Evolutionary conservation across 805 yeast genomes (phyloP).

Genomic region (Wilhelminamyces savonicus): DNA sequence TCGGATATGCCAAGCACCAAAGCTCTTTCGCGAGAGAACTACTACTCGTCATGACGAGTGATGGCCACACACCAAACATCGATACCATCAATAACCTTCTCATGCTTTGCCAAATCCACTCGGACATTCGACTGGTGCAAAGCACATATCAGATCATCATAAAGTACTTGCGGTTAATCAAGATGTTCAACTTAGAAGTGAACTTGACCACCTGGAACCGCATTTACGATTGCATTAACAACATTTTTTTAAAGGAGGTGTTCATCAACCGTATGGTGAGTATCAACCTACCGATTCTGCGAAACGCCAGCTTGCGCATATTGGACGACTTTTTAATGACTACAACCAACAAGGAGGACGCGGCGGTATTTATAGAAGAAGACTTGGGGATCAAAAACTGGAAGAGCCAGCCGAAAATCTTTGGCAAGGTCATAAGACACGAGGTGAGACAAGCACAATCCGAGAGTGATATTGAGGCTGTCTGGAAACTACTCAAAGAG

Average conservation of each 20-base stretch:
- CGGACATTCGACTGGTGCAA: slow-evolving; percentile 23
- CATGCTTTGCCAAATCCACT: slow-evolving; percentile 24
- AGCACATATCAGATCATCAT: slow-evolving; percentile 26
- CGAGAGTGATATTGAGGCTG: not conserved
- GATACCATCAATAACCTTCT: slow-evolving; percentile 34
- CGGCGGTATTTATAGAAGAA: slow-evolving; percentile 26
- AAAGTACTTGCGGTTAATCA: slow-evolving; percentile 24
- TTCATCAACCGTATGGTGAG: slow-evolving; percentile 26
- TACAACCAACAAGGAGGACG: slow-evolving; percentile 18
- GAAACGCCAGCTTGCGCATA: slow-evolving; percentile 20
- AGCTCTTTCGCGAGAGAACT: slow-evolving; percentile 25
- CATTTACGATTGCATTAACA: slow-evolving; percentile 31
- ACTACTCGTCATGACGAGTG: slow-evolving; percentile 13
- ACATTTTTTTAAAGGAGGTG: slow-evolving; percentile 31
- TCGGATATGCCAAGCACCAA: slow-evolving; percentile 35
- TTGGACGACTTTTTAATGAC: slow-evolving; percentile 30
- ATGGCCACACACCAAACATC: slow-evolving; percentile 33
- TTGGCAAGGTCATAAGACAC: slow-evolving; percentile 20
- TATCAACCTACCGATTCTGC: slow-evolving; percentile 28
- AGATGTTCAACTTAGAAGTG: slow-evolving; percentile 16
- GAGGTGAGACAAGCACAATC: not conserved
- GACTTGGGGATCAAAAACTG: slow-evolving; percentile 25
- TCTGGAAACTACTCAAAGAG: not conserved
- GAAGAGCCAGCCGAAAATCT: slow-evolving; percentile 20
- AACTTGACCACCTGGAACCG: slow-evolving; percentile 31